Evolutionary conservation across 2,329 filamentous ascomycete genomes (phyloP).

Genomic region (Diaporthe destruens): DNA sequence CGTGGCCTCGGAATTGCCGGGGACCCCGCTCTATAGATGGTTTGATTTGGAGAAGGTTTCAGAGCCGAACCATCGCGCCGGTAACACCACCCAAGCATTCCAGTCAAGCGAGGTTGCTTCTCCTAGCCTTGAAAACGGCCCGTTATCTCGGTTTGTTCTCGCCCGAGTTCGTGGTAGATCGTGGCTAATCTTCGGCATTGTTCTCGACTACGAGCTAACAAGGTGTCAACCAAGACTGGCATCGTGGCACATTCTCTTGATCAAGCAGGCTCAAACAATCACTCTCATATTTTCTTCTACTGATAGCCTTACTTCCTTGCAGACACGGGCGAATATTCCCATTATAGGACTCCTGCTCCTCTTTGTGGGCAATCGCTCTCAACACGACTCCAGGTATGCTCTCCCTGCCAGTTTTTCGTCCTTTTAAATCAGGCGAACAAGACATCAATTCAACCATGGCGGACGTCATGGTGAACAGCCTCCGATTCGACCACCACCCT

Average conservation of each 20-base stretch:
- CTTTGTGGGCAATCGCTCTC: background rate
- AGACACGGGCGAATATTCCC: background rate
- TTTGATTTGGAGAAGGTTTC: conserved; percentile 15
- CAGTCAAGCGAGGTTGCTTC: background rate
- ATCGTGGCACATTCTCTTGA: background rate
- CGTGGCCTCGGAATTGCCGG: conserved; percentile 20
- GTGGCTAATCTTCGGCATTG: conserved; percentile 17
- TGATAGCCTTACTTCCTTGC: too few relatives aligned
- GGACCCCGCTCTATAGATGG: background rate
- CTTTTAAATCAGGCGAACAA: background rate
- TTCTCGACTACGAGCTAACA: background rate
- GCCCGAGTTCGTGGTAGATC: conserved; percentile 5
- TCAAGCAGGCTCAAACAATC: background rate
- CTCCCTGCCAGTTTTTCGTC: background rate
- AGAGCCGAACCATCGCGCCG: conserved; percentile 16
- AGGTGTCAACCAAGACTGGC: conserved; percentile 9
- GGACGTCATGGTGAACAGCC: background rate
- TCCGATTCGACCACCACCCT: conserved; percentile 40
- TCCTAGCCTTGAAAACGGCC: background rate
- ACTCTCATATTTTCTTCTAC: accelerated
- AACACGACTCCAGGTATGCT: background rate
- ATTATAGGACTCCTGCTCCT: background rate
- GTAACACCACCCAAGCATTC: conserved; percentile 13
- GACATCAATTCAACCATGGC: background rate
- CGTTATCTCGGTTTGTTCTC: conserved; percentile 2